Evolutionary conservation across 148 eudicot genomes (phyloP).

Genomic region (Vaccinium darrowii): DNA sequence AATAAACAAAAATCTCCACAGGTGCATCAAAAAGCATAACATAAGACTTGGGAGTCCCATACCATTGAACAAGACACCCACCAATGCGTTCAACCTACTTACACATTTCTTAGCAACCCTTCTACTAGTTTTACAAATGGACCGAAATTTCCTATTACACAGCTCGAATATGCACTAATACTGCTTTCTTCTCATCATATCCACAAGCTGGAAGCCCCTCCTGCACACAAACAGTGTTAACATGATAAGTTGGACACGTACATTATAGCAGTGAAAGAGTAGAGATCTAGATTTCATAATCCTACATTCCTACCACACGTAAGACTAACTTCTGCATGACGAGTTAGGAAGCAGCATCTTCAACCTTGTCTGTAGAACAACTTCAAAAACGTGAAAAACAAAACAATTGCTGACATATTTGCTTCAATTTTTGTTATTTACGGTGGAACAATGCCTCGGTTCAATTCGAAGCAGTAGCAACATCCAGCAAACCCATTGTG

Average conservation of each 20-base stretch:
- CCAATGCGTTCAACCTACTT: not conserved
- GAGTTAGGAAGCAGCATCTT: not conserved
- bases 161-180: not conserved
- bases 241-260: not conserved
- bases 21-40: not conserved
- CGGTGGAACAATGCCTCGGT: not conserved
- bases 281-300: not conserved
- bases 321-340: not conserved
- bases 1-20: not conserved
- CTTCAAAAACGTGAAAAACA: not conserved
- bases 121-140: not conserved
- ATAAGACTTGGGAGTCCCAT: not conserved
- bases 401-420: not conserved
- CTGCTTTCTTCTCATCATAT: not conserved
- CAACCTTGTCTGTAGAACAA: not conserved
- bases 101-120: not conserved
- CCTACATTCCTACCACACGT: not conserved
- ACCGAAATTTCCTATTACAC: not conserved
- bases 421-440: not conserved
- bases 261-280: not conserved
- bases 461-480: not conserved
- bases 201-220: not conserved
- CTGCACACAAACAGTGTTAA: conserved; percentile 7
- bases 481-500: not conserved
- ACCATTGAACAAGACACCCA: not conserved